Evolutionary conservation across 2,329 filamentous ascomycete species (phyloP), one percentile per base, ranked within the genome.

Genomic region (Exserohilum turcica): DNA sequence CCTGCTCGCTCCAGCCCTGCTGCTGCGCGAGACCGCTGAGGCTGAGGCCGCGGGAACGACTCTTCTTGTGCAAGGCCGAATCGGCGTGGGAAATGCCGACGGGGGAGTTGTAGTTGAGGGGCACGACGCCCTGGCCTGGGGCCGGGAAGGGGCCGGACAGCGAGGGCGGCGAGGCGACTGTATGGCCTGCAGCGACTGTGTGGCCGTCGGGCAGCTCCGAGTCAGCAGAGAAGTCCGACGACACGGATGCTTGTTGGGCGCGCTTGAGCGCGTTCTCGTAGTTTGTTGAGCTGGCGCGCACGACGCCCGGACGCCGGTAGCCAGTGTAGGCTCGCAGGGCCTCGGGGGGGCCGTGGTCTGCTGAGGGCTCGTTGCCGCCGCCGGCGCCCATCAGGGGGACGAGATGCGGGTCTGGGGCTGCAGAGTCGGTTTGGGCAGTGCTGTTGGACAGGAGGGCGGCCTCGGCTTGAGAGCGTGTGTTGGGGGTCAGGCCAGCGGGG

Each of bases 1-100:
- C 72, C 56, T 74, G 67, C 53, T 69, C 67, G 39, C 46, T 73
- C 70, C 70, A 74, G 35, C 68, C 68, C 49, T 69, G 68, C 44
- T 69, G 58, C 27, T 68, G 61, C 1, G 64, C 70, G 43, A 74
- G 48, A 13, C 53, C 49, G 2, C 64, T 68, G 13, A 74, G 48
- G 38, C 68, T 72, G 48, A 74, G 50, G 1, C 70, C 71, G 10
- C 62, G 59, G 6, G 66, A 65, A 15, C 65, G 55, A 3, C 63
- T 61, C 54, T 67, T 73, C 61, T 70, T 72, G 19, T 68, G 39
- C 3, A 58, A 52, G 13, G 73, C 68, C 1, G 59, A 54, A 13
- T 74, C 68, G 1, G 57, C 52, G 24, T 67, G 66, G 5, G 54
- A 43, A 5, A 50, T 54, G 15, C 67, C 63, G 6, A 71, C 61